These are phyloP conservation scores for Solanum hybrid DNA, from an alignment of 305 asterid genomes.

Conservation along the genomic window DNA sequence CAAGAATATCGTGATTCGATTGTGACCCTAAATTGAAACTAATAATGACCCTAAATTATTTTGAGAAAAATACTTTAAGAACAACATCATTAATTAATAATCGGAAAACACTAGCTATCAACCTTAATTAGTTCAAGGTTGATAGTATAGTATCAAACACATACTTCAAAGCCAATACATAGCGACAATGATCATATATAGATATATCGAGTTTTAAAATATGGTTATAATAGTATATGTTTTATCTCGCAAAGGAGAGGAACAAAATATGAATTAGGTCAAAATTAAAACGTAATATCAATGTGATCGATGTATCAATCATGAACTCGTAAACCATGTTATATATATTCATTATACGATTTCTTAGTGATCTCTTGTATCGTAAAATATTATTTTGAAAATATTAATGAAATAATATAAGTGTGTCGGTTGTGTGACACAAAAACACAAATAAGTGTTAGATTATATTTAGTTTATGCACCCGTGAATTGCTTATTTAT, in stretches of 20 bases:
- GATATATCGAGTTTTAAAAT: neutral
- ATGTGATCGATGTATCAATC: neutral
- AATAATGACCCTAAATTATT: neutral
- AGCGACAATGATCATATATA: neutral
- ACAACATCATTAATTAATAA: neutral
- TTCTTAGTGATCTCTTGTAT: neutral
- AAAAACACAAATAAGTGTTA: neutral
- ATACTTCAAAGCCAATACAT: neutral
- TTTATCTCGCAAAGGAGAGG: neutral
- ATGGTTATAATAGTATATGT: no score
- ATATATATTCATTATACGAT: neutral
- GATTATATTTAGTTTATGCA: neutral
- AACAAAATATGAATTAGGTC: no score
- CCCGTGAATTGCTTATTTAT: conserved; percentile 41
- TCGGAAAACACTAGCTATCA: neutral
- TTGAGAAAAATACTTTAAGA: neutral
- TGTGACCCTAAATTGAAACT: neutral
- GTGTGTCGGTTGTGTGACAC: neutral
- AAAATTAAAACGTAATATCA: no score
- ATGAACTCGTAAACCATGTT: neutral
- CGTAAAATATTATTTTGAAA: neutral
- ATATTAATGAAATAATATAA: neutral
- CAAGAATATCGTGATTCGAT: neutral
- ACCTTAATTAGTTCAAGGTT: neutral
- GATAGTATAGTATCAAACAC: neutral